Evolutionary conservation across 257 asterid species (phyloP).

Genomic region (Coffea eugenioides): DNA sequence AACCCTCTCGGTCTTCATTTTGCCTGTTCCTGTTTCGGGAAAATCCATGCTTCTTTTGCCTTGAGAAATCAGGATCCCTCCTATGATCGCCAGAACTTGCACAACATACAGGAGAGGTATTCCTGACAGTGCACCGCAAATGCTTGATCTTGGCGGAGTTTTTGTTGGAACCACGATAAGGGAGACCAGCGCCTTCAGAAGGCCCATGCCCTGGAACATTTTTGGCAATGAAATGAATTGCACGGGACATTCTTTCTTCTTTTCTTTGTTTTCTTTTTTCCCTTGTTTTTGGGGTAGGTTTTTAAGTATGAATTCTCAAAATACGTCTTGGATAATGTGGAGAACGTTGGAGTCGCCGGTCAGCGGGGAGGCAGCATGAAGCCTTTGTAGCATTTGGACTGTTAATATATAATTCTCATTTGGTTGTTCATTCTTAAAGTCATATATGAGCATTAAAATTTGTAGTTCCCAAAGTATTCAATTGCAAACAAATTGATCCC

Average conservation of each 20-base stretch:
- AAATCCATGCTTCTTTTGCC: slow-evolving; percentile 65
- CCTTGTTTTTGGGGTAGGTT: background rate
- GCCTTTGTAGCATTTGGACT: background rate
- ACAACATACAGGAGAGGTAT: slow-evolving; percentile 42
- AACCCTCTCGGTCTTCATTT: slow-evolving; percentile 58
- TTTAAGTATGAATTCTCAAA: background rate
- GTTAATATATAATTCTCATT: background rate
- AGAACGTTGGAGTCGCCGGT: background rate
- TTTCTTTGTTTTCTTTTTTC: too few species aligned
- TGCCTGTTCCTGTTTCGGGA: slow-evolving; percentile 66
- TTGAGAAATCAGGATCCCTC: slow-evolving; percentile 68
- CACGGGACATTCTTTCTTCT: background rate
- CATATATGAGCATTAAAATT: too few species aligned
- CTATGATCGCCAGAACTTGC: slow-evolving; percentile 65
- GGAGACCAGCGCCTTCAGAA: slow-evolving; percentile 53
- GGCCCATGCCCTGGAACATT: slow-evolving; percentile 58
- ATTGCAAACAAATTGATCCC: too few species aligned
- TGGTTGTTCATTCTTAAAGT: too few species aligned
- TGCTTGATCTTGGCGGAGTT: slow-evolving; percentile 39
- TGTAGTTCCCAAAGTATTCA: too few species aligned
- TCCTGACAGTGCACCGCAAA: slow-evolving; percentile 41
- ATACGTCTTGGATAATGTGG: background rate
- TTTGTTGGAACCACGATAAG: slow-evolving; percentile 41
- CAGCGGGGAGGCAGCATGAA: background rate
- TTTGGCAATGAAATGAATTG: slow-evolving; percentile 6